phyloP scores from a whole-genome alignment of 345 rosid species.

The Bruguiera parviflora region DNA sequence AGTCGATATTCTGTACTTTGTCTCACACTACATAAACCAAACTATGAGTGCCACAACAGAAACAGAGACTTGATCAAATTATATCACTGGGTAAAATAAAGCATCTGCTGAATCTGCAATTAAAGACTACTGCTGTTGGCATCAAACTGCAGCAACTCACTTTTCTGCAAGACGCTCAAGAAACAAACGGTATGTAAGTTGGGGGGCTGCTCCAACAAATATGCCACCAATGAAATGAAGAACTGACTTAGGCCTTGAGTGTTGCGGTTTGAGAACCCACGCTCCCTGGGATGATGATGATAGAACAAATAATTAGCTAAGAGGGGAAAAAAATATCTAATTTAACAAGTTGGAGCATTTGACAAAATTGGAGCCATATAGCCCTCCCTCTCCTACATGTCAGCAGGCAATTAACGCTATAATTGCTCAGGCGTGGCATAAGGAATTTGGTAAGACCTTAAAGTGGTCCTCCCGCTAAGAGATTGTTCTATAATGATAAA shows the following conservation, averaged over 20 bases:
- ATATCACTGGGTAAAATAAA: not conserved
- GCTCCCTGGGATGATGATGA: constrained; percentile 58
- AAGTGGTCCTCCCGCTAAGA: too few relatives aligned
- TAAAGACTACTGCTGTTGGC: not conserved
- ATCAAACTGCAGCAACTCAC: constrained; percentile 38
- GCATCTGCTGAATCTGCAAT: not conserved
- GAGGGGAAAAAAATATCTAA: not conserved
- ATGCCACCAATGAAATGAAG: constrained; percentile 93
- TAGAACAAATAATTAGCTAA: constrained; percentile 2
- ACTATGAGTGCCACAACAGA: too few relatives aligned
- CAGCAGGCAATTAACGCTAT: too few relatives aligned
- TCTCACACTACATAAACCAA: too few relatives aligned
- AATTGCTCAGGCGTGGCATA: too few relatives aligned
- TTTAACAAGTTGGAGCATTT: not conserved
- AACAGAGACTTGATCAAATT: not conserved
- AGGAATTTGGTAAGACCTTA: too few relatives aligned
- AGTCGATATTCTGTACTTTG: too few relatives aligned
- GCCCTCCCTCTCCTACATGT: too few relatives aligned
- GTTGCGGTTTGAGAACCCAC: constrained; percentile 85
- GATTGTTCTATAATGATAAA: too few relatives aligned
- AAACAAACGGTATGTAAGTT: constrained; percentile 87
- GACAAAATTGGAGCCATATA: not conserved
- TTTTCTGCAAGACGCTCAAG: constrained; percentile 88
- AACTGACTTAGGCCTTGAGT: constrained; percentile 59
- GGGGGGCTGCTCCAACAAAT: constrained; percentile 99